phyloP scores from a whole-genome alignment of 306 rosid species.

The Geum urbanum region DNA sequence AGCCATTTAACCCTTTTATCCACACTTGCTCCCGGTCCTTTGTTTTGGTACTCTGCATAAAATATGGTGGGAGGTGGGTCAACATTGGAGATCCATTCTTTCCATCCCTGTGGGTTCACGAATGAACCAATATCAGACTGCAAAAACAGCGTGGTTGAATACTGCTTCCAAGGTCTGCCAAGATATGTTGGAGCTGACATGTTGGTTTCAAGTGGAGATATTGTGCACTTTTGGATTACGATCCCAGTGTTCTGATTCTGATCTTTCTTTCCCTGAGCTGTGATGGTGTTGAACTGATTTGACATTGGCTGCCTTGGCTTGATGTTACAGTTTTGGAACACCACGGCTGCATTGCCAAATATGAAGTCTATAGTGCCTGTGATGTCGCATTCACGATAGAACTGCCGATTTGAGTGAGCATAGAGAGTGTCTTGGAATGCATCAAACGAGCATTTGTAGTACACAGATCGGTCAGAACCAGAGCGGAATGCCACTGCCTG shows the following conservation, averaged over 20 bases:
- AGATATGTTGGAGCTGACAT: constrained; percentile 60
- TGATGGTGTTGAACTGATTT: constrained; percentile 86
- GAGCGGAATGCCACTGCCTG: constrained; percentile 92
- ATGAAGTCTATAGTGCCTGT: constrained; percentile 88
- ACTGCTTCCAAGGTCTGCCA: constrained; percentile 93
- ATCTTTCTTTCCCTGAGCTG: constrained; percentile 89
- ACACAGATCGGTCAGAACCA: constrained; percentile 69
- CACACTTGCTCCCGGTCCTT: constrained; percentile 58
- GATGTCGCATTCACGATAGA: constrained; percentile 79
- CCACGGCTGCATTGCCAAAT: constrained; percentile 79
- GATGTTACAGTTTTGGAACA: constrained; percentile 69
- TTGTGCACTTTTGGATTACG: constrained; percentile 56
- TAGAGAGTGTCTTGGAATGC: constrained; percentile 88
- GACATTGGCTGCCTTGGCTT: constrained; percentile 65
- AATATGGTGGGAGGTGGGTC: constrained; percentile 57
- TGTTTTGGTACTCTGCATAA: constrained; percentile 70
- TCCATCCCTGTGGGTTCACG: constrained; percentile 71
- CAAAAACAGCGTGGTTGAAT: constrained; percentile 69
- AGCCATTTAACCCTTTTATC: constrained; percentile 61
- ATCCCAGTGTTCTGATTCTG: constrained; percentile 76
- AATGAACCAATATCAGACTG: constrained; percentile 50
- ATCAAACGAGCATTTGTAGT: constrained; percentile 58
- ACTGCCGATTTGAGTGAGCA: constrained; percentile 85
- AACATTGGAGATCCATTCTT: constrained; percentile 46
- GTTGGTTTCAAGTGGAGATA: constrained; percentile 30